These are phyloP conservation scores for Clathrus columnatus DNA, from an alignment of 768 basidiomycete genomes.

Conservation along the genomic window DNA sequence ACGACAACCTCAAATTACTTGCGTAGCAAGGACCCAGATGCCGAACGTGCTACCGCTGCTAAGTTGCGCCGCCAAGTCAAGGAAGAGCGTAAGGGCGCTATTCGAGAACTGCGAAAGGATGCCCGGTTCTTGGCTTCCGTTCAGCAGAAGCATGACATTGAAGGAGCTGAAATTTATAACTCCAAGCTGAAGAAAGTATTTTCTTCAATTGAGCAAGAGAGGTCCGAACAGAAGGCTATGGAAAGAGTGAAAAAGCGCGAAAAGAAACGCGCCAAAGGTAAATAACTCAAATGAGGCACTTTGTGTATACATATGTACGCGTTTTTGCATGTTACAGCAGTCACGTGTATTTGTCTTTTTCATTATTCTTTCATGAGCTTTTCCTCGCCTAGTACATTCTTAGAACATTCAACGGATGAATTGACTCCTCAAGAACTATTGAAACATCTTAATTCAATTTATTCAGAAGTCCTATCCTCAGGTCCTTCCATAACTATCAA, in stretches of 20 bases:
- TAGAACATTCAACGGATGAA: conserved; percentile 21
- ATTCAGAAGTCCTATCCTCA: conserved; percentile 28
- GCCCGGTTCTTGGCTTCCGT: conserved; percentile 86
- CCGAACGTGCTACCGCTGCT: conserved; percentile 75
- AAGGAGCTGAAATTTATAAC: conserved; percentile 77
- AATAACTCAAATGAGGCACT: conserved; percentile 30
- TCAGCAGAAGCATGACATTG: conserved; percentile 72
- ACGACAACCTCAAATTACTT: conserved; percentile 61
- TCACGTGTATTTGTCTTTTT: background rate
- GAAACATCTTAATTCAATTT: conserved; percentile 34
- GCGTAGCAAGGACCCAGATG: conserved; percentile 82
- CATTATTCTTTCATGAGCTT: conserved; percentile 1
- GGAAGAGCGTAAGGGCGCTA: conserved; percentile 94
- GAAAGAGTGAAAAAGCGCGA: conserved; percentile 73
- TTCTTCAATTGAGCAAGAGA: conserved; percentile 71
- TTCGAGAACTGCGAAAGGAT: conserved; percentile 93
- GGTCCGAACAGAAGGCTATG: conserved; percentile 92
- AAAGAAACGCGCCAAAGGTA: conserved; percentile 69
- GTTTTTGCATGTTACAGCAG: background rate
- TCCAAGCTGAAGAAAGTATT: conserved; percentile 78
- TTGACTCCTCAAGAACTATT: conserved; percentile 27
- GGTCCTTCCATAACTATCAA: conserved; percentile 17
- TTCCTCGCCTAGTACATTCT: conserved; percentile 1
- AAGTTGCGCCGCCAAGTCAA: conserved; percentile 87
- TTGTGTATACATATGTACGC: conserved; percentile 7